Percentiles rank a stretch among this genome's conserved stretches.
These are phyloP conservation scores for Wickerhamiella nectarea DNA, from an alignment of 805 yeast species.

Conservation along the genomic window DNA sequence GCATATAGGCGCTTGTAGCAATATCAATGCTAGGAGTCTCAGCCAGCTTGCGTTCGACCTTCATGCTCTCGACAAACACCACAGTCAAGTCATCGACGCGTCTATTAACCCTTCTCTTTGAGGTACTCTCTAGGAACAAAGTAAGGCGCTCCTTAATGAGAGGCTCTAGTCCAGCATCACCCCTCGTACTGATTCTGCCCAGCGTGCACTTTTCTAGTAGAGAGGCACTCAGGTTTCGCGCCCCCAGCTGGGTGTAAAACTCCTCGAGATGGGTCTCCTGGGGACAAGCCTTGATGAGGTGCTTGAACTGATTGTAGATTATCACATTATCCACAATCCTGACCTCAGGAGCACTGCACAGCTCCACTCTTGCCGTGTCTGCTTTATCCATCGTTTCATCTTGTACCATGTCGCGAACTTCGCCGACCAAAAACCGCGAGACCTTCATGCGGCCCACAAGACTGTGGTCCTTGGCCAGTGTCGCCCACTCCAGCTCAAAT, in stretches of 20 bases:
- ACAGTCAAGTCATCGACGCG: conserved; percentile 16
- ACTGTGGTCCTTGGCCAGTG: conserved; percentile 6
- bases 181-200: conserved; percentile 18
- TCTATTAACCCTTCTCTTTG: conserved; percentile 10
- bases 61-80: conserved; percentile 19
- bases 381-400: neutral
- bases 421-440: conserved; percentile 23
- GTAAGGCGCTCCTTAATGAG: conserved; percentile 24
- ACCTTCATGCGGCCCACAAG: conserved; percentile 20
- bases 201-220: conserved; percentile 20
- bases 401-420: conserved; percentile 9
- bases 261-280: conserved; percentile 23
- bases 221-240: conserved; percentile 19
- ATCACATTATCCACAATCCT: conserved; percentile 28
- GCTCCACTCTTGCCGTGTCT: conserved; percentile 13
- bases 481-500: conserved; percentile 12
- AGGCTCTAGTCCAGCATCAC: conserved; percentile 12
- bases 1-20: conserved; percentile 15
- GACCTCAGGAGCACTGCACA: conserved; percentile 22
- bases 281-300: conserved; percentile 25
- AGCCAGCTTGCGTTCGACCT: conserved; percentile 18
- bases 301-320: conserved; percentile 25
- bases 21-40: conserved; percentile 17
- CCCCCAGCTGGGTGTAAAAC: conserved; percentile 24
- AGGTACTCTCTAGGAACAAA: conserved; percentile 24